Evolutionary conservation across 1,284 basidiomycete genomes (phyloP).

Genomic region (Sporisorium graminicola): DNA sequence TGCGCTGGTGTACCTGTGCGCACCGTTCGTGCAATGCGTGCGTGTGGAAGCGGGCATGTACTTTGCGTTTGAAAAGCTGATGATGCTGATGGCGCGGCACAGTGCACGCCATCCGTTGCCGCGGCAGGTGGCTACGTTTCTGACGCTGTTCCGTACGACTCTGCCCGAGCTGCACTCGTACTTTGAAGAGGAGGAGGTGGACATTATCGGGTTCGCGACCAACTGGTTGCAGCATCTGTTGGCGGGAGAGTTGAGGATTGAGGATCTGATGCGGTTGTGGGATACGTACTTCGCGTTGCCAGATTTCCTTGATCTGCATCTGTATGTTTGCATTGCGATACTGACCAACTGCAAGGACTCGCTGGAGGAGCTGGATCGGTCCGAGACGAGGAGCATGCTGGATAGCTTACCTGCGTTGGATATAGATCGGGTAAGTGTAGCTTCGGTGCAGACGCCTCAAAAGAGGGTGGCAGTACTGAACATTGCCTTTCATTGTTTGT

Average conservation of each 20-base stretch:
- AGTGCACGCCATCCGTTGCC: slow-evolving; percentile 56
- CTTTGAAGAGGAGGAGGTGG: slow-evolving; percentile 70
- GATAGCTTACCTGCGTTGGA: slow-evolving; percentile 66
- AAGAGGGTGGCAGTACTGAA: too few species aligned
- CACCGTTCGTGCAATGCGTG: slow-evolving; percentile 68
- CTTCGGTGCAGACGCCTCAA: too few species aligned
- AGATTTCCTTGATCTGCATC: slow-evolving; percentile 68
- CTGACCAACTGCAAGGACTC: slow-evolving; percentile 69
- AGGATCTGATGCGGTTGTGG: slow-evolving; percentile 68
- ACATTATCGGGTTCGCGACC: slow-evolving; percentile 64
- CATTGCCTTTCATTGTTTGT: too few species aligned
- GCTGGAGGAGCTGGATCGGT: slow-evolving; percentile 69
- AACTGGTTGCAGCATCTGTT: slow-evolving; percentile 68
- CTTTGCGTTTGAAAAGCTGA: slow-evolving; percentile 69
- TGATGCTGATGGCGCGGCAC: slow-evolving; percentile 62
- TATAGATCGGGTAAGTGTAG: slow-evolving; percentile 58
- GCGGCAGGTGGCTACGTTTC: slow-evolving; percentile 64
- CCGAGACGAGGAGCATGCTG: slow-evolving; percentile 68
- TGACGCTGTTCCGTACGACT: slow-evolving; percentile 67
- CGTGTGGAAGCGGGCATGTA: slow-evolving; percentile 69
- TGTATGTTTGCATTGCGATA: slow-evolving; percentile 70
- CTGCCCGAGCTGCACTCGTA: slow-evolving; percentile 69
- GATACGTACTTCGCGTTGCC: slow-evolving; percentile 69
- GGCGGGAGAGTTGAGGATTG: slow-evolving; percentile 66
- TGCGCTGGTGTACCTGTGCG: slow-evolving; percentile 67